Percentiles rank a stretch among this genome's conserved stretches.
phyloP scores from a whole-genome alignment of 345 rosid genomes.

The Euphorbia tirucalli region DNA sequence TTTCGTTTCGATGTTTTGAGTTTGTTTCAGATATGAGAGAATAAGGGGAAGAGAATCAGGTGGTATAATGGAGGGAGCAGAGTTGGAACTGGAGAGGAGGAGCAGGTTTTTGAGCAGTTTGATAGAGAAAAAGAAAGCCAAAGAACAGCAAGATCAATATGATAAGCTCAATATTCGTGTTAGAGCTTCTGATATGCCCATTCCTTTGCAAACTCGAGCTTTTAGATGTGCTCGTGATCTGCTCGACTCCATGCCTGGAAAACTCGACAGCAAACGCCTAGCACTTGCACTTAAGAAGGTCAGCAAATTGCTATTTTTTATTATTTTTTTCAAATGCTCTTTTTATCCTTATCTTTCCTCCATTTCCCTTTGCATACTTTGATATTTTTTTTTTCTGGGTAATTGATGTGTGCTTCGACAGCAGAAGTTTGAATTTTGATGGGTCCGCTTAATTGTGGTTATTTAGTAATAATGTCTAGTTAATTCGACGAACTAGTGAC shows the following conservation, averaged over 20 bases:
- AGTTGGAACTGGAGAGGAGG: slow-evolving; percentile 82
- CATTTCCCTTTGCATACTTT: not conserved
- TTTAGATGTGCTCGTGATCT: slow-evolving; percentile 71
- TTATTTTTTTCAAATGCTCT: too few species aligned
- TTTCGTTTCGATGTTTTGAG: not conserved
- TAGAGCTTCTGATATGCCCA: slow-evolving; percentile 87
- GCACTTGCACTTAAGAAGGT: slow-evolving; percentile 95
- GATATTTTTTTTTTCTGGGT: too few species aligned
- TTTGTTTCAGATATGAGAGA: not conserved
- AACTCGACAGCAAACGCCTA: slow-evolving; percentile 82
- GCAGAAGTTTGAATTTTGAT: too few species aligned
- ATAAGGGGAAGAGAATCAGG: not conserved
- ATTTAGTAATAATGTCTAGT: not conserved
- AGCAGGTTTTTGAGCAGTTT: slow-evolving; percentile 83
- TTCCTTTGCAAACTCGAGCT: slow-evolving; percentile 62
- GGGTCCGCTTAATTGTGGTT: not conserved
- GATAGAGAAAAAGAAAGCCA: slow-evolving; percentile 87
- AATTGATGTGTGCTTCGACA: too few species aligned
- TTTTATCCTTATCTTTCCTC: not conserved
- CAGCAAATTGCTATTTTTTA: too few species aligned
- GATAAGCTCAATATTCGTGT: slow-evolving; percentile 60
- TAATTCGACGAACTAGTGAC: not conserved
- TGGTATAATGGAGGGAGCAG: slow-evolving; percentile 79
- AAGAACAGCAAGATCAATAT: slow-evolving; percentile 55
- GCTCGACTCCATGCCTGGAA: slow-evolving; percentile 72